Evolutionary conservation across 129 eudicot genomes (phyloP), one percentile per base, ranked within the genome.

Genomic region (Pulicaria dysenterica): DNA sequence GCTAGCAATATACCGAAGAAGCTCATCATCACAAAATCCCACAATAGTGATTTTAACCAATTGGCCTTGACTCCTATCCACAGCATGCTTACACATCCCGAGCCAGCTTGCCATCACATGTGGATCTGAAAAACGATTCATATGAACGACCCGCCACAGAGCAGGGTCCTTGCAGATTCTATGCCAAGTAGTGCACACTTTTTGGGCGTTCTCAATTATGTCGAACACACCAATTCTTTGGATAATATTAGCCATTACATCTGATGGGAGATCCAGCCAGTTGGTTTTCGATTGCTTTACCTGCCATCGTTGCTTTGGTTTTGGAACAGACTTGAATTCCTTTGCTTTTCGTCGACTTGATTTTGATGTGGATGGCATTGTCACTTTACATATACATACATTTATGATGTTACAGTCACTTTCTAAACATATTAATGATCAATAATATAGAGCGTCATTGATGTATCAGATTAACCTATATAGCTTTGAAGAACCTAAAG

Each of bases 131-230:
- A 46, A 46, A 10, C 51, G 11, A 19, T 13, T 5, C 57, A 50
- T 50, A 14, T n/a, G 16, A 13, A 50, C 13, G 19, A 50, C 19
- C 19, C 6, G 5, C 19, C 57, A 50, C 16, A n/a, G n/a, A 3
- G 57, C 57, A 50, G 57, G 57, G 31, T 50, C 19, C 57, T 50
- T 50, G 57, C 57, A 50, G 16, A 50, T 50, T 13, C 4, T n/a
- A 50, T 13, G 57, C 57, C 57, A 50, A 13, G 19, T 16, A 50
- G 57, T 50, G 19, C 57, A 50, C 57, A 50, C 56, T 50, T 50
- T 50, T 6, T 50, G 56, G 16, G 19, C 56, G 13, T 50, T 50
- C 56, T 50, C 56, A 50, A 50, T 19, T 50, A 50, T 50, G 56
- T 50, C 56, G 13, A 50, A 4, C 16, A n/a, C 4, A 50, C 57